Percentiles rank a stretch among this genome's conserved stretches.
Evolutionary conservation across 2,329 filamentous ascomycete genomes (phyloP).

Genomic region (Thermochaetoides dissita): DNA sequence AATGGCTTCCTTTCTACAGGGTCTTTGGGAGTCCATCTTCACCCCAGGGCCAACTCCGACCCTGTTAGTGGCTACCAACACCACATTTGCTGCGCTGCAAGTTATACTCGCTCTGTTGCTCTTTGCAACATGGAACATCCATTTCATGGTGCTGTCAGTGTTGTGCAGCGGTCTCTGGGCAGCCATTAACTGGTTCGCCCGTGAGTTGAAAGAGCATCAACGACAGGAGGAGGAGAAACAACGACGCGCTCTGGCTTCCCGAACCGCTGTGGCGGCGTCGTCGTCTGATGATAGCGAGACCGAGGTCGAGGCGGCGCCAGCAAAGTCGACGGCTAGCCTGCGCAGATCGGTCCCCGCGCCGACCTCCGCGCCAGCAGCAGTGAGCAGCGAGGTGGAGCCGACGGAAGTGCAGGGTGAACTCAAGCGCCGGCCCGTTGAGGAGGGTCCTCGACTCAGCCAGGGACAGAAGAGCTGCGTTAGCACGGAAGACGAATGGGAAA

Average conservation of each 20-base stretch:
- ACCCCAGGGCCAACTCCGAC: conserved; percentile 80
- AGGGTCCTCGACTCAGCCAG: conserved; percentile 25
- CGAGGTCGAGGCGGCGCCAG: conserved; percentile 29
- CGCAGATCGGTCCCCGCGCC: conserved; percentile 15
- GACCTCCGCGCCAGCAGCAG: conserved; percentile 19
- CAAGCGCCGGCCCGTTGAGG: conserved; percentile 32
- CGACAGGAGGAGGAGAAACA: conserved; percentile 29
- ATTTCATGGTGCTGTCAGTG: conserved; percentile 70
- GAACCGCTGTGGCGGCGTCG: conserved; percentile 20
- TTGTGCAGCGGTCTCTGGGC: conserved; percentile 78
- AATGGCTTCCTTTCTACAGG: conserved; percentile 52
- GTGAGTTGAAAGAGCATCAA: conserved; percentile 41
- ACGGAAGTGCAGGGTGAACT: conserved; percentile 30
- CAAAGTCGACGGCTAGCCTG: conserved; percentile 10
- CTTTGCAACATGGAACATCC: conserved; percentile 69
- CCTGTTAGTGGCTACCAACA: conserved; percentile 80
- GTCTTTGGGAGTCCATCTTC: conserved; percentile 88
- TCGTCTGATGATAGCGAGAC: conserved; percentile 29
- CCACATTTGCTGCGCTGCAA: conserved; percentile 75
- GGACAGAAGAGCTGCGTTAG: conserved; percentile 47
- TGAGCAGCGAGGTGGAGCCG: conserved; percentile 31
- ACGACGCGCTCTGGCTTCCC: conserved; percentile 21
- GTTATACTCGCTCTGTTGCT: conserved; percentile 62
- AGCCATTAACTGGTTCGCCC: conserved; percentile 93
- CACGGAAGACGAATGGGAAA: conserved; percentile 97